Percentiles rank a stretch among this genome's conserved stretches.
These are phyloP conservation scores for Pleoardoris graminearum DNA, from an alignment of 2,329 filamentous ascomycete genomes.

Conservation along the genomic window DNA sequence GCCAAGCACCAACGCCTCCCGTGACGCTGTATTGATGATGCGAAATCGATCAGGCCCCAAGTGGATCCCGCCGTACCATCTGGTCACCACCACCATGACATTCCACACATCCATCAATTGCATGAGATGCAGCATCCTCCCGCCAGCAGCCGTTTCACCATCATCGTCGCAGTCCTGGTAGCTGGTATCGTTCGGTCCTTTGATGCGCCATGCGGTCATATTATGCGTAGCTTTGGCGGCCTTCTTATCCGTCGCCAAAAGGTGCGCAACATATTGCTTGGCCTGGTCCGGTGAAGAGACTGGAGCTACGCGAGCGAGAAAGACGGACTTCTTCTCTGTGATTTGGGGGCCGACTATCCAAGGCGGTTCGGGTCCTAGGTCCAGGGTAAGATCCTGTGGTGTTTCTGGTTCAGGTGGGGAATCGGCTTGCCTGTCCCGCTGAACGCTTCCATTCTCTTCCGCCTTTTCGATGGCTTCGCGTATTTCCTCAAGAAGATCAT, in stretches of 20 bases:
- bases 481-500: slow-evolving; percentile 79
- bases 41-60: slow-evolving; percentile 88
- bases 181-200: slow-evolving; percentile 57
- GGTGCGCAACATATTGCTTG: slow-evolving; percentile 69
- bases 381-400: slow-evolving; percentile 15
- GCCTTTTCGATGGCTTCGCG: slow-evolving; percentile 56
- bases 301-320: slow-evolving; percentile 74
- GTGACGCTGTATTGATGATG: slow-evolving; percentile 82
- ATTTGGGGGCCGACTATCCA: slow-evolving; percentile 78
- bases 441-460: slow-evolving; percentile 32
- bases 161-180: slow-evolving; percentile 96
- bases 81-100: slow-evolving; percentile 85
- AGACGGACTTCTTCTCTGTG: slow-evolving; percentile 83
- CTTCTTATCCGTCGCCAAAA: slow-evolving; percentile 81
- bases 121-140: slow-evolving; percentile 83
- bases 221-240: slow-evolving; percentile 90
- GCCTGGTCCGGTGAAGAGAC: slow-evolving; percentile 74
- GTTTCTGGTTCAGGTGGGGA: slow-evolving; percentile 5
- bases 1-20: slow-evolving; percentile 80
- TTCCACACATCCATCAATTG: slow-evolving; percentile 95
- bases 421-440: slow-evolving; percentile 16
- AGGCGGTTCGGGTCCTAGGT: slow-evolving; percentile 51
- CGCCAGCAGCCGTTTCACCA: slow-evolving; percentile 89
- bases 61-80: slow-evolving; percentile 94
- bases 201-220: slow-evolving; percentile 91